These are phyloP conservation scores for Pugionium cornutum DNA, from an alignment of 345 rosid species.

Conservation along the genomic window DNA sequence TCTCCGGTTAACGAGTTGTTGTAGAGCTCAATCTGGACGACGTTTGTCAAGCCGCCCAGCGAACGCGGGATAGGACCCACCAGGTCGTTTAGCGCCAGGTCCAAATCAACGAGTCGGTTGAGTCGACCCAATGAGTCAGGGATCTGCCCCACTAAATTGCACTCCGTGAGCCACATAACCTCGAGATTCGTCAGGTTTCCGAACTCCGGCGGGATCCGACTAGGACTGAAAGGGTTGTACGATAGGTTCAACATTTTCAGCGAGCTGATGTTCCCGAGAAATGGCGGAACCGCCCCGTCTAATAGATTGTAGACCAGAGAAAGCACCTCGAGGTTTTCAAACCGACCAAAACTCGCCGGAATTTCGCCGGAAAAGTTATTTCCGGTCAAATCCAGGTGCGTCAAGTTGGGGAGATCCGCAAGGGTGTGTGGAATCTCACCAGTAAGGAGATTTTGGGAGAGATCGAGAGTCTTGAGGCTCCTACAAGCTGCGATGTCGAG, in stretches of 20 bases:
- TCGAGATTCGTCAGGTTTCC: constrained; percentile 80
- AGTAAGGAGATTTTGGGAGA: constrained; percentile 73
- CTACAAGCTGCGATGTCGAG: constrained; percentile 59
- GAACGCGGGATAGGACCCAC: constrained; percentile 72
- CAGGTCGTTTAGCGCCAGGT: constrained; percentile 71
- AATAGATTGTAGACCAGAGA: constrained; percentile 77
- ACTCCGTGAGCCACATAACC: constrained; percentile 90
- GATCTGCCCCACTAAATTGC: constrained; percentile 73
- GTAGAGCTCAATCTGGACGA: constrained; percentile 91
- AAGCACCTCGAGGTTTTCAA: constrained; percentile 74
- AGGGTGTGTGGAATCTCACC: constrained; percentile 64
- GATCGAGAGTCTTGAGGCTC: constrained; percentile 66
- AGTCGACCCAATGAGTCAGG: constrained; percentile 86
- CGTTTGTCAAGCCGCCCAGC: constrained; percentile 55
- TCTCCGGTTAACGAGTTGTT: constrained; percentile 85
- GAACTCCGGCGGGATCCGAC: constrained; percentile 81
- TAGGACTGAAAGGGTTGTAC: constrained; percentile 76
- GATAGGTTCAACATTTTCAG: constrained; percentile 79
- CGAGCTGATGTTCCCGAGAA: constrained; percentile 63
- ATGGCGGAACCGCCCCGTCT: constrained; percentile 67
- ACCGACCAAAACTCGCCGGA: constrained; percentile 64
- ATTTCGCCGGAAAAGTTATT: constrained; percentile 90
- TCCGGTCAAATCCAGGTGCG: constrained; percentile 66
- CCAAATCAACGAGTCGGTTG: constrained; percentile 67
- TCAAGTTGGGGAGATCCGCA: constrained; percentile 56